These are phyloP conservation scores for Coemansia sp. DNA, from an alignment of 192 early-diverging fungal genomes.

Conservation along the genomic window DNA sequence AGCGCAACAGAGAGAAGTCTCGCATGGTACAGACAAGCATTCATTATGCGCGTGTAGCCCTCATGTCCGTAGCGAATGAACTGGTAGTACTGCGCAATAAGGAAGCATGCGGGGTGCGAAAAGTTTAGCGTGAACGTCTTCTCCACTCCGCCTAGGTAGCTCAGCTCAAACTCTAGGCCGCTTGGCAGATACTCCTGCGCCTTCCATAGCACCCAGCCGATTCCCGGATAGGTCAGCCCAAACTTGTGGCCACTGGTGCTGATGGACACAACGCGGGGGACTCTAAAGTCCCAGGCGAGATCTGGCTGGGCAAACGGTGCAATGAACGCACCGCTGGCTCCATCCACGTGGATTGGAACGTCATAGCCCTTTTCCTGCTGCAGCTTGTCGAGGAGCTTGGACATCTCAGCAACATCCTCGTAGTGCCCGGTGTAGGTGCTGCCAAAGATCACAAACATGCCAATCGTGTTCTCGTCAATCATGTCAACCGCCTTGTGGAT, in stretches of 20 bases:
- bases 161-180: slow-evolving; percentile 73
- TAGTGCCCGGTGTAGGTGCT: slow-evolving; percentile 84
- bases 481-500: slow-evolving; percentile 64
- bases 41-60: slow-evolving; percentile 73
- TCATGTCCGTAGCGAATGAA: slow-evolving; percentile 68
- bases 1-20: slow-evolving; percentile 57
- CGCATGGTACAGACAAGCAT: slow-evolving; percentile 59
- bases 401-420: slow-evolving; percentile 70
- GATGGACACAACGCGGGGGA: slow-evolving; percentile 73
- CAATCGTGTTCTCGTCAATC: slow-evolving; percentile 86
- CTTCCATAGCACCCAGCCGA: slow-evolving; percentile 84
- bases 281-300: slow-evolving; percentile 71
- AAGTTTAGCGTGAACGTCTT: slow-evolving; percentile 79
- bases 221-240: slow-evolving; percentile 79
- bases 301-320: slow-evolving; percentile 80
- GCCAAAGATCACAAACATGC: slow-evolving; percentile 74
- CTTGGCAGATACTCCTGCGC: slow-evolving; percentile 66
- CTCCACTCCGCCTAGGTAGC: slow-evolving; percentile 70
- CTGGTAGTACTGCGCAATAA: slow-evolving; percentile 85
- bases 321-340: slow-evolving; percentile 82
- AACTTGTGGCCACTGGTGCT: slow-evolving; percentile 86
- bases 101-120: slow-evolving; percentile 67
- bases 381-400: slow-evolving; percentile 62
- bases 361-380: slow-evolving; percentile 64
- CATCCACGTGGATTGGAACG: slow-evolving; percentile 84